Percentiles rank a stretch among this genome's conserved stretches.
Evolutionary conservation across 257 asterid species (phyloP).

Genomic region (Solanum rostratum): DNA sequence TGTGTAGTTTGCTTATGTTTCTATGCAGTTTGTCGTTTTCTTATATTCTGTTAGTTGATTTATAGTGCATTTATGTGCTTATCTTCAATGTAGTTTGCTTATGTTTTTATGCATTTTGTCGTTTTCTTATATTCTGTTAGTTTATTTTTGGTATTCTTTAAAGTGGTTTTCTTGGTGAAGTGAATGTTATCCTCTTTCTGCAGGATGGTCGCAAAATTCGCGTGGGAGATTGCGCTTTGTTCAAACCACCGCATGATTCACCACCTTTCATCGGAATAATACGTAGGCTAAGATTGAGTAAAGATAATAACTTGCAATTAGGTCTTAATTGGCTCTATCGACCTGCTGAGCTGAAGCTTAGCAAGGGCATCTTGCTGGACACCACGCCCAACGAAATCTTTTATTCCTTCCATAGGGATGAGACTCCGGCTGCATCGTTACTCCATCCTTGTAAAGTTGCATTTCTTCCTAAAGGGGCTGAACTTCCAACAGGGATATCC

Average conservation of each 20-base stretch:
- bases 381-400: constrained; percentile 77
- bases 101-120: neutral
- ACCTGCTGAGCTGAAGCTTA: constrained; percentile 56
- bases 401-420: constrained; percentile 79
- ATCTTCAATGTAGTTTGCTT: neutral
- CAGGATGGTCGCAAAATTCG: constrained; percentile 63
- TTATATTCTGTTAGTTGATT: neutral
- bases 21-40: neutral
- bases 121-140: neutral
- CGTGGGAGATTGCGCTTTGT: constrained; percentile 74
- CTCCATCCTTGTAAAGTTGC: constrained; percentile 99
- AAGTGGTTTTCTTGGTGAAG: neutral
- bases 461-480: constrained; percentile 79
- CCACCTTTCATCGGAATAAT: constrained; percentile 70
- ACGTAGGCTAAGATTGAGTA: constrained; percentile 27
- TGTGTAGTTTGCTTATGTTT: neutral
- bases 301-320: constrained; percentile 40
- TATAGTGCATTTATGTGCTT: neutral
- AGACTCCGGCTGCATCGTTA: constrained; percentile 72
- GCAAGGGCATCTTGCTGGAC: constrained; percentile 50
- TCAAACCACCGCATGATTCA: constrained; percentile 55
- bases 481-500: constrained; percentile 62
- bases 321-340: constrained; percentile 88
- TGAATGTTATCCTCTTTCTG: neutral
- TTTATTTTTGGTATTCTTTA: neutral